Conservation (phyloP, 208 protist species). For the Trypanosoma cruzi region DNA sequence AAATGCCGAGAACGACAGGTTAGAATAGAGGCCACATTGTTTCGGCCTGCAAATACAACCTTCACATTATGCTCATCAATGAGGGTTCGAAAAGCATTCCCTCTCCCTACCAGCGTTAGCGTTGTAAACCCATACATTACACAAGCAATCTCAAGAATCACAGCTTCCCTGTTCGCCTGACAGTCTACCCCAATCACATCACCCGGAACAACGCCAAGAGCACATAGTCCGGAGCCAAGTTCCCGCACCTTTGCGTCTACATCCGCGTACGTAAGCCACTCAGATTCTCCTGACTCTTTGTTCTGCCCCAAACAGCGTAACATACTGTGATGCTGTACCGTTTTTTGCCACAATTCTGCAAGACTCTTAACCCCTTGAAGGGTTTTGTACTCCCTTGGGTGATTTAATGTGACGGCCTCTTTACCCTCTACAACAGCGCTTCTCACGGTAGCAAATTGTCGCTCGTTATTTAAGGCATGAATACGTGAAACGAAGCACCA, state of each 20-base stretch:
- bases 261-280: constrained; percentile 75
- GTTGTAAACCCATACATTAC: constrained; percentile 70
- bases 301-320: constrained; percentile 65
- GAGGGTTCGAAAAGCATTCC: constrained; percentile 51
- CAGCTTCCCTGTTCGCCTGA: constrained; percentile 52
- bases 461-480: constrained; percentile 37
- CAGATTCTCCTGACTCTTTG: constrained; percentile 45
- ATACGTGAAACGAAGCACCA: constrained; percentile 45
- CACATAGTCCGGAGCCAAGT: constrained; percentile 66
- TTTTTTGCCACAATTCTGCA: constrained; percentile 65
- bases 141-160: constrained; percentile 78
- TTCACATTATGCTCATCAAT: constrained; percentile 77
- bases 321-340: constrained; percentile 51
- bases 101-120: constrained; percentile 65
- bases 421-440: constrained; percentile 48
- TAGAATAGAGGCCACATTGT: constrained; percentile 61
- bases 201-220: constrained; percentile 59
- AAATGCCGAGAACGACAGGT: constrained; percentile 77
- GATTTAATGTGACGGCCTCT: constrained; percentile 31
- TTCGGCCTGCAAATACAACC: constrained; percentile 67
- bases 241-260: constrained; percentile 68
- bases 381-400: constrained; percentile 33
- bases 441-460: constrained; percentile 42
- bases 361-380: constrained; percentile 46
- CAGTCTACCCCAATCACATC: constrained; percentile 81